Conservation (phyloP, 352 stramenopile species). For the Phytophthora meadii region DNA sequence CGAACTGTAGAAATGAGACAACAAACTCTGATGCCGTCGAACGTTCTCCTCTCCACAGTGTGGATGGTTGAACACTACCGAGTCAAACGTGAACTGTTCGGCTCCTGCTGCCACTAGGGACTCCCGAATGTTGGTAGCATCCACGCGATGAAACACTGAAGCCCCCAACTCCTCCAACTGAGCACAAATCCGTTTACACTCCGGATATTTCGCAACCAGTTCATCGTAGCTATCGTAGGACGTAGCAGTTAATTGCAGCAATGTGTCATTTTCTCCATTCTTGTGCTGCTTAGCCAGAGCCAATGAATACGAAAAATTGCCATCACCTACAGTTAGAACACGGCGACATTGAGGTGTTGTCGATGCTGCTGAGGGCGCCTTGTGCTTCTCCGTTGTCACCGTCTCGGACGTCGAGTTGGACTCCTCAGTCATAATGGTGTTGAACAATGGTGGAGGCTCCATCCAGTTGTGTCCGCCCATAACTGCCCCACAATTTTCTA, state of each 20-base stretch:
- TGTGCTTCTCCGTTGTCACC: background rate
- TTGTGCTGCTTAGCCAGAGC: conserved; percentile 56
- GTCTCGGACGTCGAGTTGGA: background rate
- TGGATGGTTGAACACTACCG: conserved; percentile 95
- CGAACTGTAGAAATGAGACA: conserved; percentile 92
- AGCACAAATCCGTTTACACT: conserved; percentile 45
- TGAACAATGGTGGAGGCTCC: conserved; percentile 11
- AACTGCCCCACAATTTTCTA: background rate
- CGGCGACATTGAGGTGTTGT: conserved; percentile 5
- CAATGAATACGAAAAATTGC: conserved; percentile 94
- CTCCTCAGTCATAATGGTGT: conserved; percentile 12
- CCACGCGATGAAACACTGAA: conserved; percentile 62
- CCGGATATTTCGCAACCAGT: conserved; percentile 70
- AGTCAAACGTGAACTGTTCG: conserved; percentile 52
- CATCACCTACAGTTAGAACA: conserved; percentile 92
- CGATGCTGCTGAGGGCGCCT: background rate
- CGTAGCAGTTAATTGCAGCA: conserved; percentile 49
- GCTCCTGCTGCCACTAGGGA: conserved; percentile 35
- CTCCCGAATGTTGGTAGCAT: conserved; percentile 67
- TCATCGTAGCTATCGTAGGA: conserved; percentile 75
- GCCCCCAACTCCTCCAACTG: conserved; percentile 53
- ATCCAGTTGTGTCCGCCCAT: background rate
- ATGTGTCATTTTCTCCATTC: conserved; percentile 2
- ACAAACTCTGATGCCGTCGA: conserved; percentile 83
- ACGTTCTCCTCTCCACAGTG: conserved; percentile 94